phyloP scores from a whole-genome alignment of 1,284 basidiomycete genomes.

The Microbotryomycetes sp. region DNA sequence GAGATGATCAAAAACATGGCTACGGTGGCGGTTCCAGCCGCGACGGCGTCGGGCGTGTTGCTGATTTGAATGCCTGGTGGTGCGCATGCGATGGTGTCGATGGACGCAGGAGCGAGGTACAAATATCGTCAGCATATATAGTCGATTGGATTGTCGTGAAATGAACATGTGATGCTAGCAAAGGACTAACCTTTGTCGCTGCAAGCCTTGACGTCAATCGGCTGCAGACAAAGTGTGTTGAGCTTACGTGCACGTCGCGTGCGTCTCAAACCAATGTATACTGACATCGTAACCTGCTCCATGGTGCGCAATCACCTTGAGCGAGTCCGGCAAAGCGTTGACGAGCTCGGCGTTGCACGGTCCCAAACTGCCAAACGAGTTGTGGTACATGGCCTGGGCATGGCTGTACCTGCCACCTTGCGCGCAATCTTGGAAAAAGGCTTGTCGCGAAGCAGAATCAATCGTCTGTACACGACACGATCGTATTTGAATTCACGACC shows the following conservation, averaged over 20 bases:
- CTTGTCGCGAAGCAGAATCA: slow-evolving; percentile 56
- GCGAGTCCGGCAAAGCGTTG: slow-evolving; percentile 53
- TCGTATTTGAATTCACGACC: slow-evolving; percentile 32
- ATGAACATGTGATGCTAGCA: background rate
- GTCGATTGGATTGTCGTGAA: background rate
- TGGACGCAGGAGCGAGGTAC: slow-evolving; percentile 23
- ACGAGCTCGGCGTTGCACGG: slow-evolving; percentile 72
- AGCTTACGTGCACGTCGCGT: too few relatives aligned
- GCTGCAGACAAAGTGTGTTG: background rate
- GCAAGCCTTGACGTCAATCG: background rate
- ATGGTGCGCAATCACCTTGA: slow-evolving; percentile 83
- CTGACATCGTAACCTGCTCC: slow-evolving; percentile 74
- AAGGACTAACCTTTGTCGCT: background rate
- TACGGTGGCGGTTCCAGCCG: slow-evolving; percentile 83
- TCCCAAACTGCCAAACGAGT: slow-evolving; percentile 55
- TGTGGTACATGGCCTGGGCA: slow-evolving; percentile 1
- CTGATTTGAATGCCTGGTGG: slow-evolving; percentile 61
- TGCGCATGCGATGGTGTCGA: background rate
- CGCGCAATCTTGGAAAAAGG: slow-evolving; percentile 47
- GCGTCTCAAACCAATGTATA: too few relatives aligned
- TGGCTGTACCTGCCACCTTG: background rate
- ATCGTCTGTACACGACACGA: slow-evolving; percentile 50
- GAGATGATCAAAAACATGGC: slow-evolving; percentile 76
- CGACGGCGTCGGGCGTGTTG: slow-evolving; percentile 82
- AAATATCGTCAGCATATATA: background rate